Evolutionary conservation across 2,329 filamentous ascomycete genomes (phyloP).

Genomic region (Aspergillus brasiliensis): DNA sequence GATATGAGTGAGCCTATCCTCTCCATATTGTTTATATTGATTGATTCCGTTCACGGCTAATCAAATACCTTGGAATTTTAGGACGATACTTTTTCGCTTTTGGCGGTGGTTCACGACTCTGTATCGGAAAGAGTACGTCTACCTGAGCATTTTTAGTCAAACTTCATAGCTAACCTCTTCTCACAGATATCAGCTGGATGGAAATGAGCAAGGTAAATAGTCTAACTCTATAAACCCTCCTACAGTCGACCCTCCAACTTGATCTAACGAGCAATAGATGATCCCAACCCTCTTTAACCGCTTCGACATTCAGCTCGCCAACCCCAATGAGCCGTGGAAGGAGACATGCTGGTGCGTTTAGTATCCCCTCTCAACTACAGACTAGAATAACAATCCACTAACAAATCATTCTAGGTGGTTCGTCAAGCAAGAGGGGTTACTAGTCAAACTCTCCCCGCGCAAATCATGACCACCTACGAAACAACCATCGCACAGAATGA

Average conservation of each 20-base stretch:
- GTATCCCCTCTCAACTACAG: background rate
- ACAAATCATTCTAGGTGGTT: background rate
- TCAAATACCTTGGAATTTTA: background rate
- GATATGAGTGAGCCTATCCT: background rate
- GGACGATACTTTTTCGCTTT: background rate
- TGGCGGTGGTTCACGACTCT: background rate
- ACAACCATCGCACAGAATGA: too few species aligned
- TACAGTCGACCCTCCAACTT: too few species aligned
- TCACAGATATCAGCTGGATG: background rate
- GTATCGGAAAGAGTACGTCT: background rate
- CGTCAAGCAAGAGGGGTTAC: background rate
- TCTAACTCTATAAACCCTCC: too few species aligned
- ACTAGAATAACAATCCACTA: too few species aligned
- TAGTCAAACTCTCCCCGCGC: background rate
- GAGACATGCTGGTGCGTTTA: background rate
- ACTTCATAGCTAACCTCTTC: too few species aligned
- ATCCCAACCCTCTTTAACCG: background rate
- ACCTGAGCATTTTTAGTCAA: fast-evolving
- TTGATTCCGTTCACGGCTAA: too few species aligned
- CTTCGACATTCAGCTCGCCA: background rate
- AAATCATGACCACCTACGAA: too few species aligned
- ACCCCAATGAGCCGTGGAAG: background rate
- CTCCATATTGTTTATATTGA: too few species aligned
- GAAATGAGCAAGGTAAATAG: background rate
- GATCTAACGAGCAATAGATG: background rate